Percentiles rank a stretch among this genome's conserved stretches.
Conservation (phyloP, 2,329 filamentous ascomycete genomes). For the Verticillium isaacii region DNA sequence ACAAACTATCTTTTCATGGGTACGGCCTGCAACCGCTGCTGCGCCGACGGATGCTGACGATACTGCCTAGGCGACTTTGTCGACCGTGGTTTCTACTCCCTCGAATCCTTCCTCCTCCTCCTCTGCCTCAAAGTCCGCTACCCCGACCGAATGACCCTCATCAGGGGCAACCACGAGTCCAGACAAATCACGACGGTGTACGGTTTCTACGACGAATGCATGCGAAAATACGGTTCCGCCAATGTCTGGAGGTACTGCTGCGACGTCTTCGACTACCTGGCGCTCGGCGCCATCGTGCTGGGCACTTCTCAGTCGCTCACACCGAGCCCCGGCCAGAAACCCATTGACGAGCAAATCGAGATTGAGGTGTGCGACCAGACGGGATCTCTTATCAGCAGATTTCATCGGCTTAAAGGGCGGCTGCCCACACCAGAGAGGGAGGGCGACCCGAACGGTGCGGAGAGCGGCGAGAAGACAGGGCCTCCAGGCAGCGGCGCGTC, state of each 20-base stretch:
- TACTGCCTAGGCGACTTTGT: conserved; percentile 78
- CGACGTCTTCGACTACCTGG: conserved; percentile 96
- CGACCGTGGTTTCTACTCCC: conserved; percentile 94
- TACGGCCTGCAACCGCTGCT: conserved; percentile 29
- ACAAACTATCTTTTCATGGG: conserved; percentile 98
- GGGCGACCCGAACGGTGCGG: conserved; percentile 20
- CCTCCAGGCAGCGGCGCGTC: conserved; percentile 77
- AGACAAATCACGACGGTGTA: conserved; percentile 97
- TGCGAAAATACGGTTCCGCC: conserved; percentile 91
- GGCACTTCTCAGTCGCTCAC: conserved; percentile 69
- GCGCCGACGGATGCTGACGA: neutral
- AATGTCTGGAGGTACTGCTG: conserved; percentile 98
- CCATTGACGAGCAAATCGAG: conserved; percentile 70
- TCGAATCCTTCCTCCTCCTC: conserved; percentile 93
- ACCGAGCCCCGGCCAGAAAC: conserved; percentile 38
- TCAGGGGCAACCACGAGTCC: conserved; percentile 93
- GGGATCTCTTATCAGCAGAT: conserved; percentile 72
- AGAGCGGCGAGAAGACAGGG: conserved; percentile 47
- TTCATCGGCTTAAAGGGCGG: conserved; percentile 44
- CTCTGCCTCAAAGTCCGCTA: conserved; percentile 96
- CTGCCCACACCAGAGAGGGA: conserved; percentile 12
- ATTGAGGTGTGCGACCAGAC: conserved; percentile 89
- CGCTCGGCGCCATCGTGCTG: conserved; percentile 83
- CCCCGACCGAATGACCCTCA: conserved; percentile 93
- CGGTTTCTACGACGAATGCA: conserved; percentile 96